phyloP scores from a whole-genome alignment of 1,284 basidiomycete genomes.

The Stereum hirsutum region DNA sequence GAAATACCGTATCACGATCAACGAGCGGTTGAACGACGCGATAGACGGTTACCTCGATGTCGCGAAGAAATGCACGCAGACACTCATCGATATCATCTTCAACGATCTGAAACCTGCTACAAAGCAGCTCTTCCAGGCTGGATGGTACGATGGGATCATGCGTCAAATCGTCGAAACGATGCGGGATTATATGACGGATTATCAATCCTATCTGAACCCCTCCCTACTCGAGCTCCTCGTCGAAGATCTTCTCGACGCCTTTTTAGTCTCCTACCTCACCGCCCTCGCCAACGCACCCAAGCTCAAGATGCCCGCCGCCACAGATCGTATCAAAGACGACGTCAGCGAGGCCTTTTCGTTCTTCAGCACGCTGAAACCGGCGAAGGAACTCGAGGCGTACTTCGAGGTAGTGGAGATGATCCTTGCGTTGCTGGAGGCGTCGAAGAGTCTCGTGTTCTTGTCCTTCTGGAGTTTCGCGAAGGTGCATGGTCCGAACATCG shows the following conservation, averaged over 20 bases:
- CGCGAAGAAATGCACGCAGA: slow-evolving; percentile 93
- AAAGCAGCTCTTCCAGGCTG: slow-evolving; percentile 75
- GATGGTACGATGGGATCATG: slow-evolving; percentile 87
- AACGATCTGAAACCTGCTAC: slow-evolving; percentile 89
- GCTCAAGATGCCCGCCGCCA: slow-evolving; percentile 79
- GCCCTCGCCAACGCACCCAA: slow-evolving; percentile 82
- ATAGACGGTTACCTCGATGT: slow-evolving; percentile 99
- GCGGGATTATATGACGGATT: slow-evolving; percentile 92
- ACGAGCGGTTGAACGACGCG: slow-evolving; percentile 86
- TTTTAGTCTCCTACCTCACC: slow-evolving; percentile 88
- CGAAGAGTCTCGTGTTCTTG: slow-evolving; percentile 88
- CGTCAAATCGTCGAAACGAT: slow-evolving; percentile 90
- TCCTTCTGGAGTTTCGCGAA: slow-evolving; percentile 97
- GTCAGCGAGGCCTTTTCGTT: slow-evolving; percentile 72
- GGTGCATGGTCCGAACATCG: slow-evolving; percentile 86
- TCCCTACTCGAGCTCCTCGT: slow-evolving; percentile 88
- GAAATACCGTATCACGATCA: slow-evolving; percentile 83
- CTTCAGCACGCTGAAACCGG: slow-evolving; percentile 74
- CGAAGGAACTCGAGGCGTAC: slow-evolving; percentile 73
- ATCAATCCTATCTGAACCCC: slow-evolving; percentile 84
- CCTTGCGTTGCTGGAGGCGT: slow-evolving; percentile 80
- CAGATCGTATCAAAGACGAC: slow-evolving; percentile 78
- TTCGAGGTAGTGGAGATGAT: slow-evolving; percentile 89
- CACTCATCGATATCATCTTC: slow-evolving; percentile 91
- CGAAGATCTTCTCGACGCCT: slow-evolving; percentile 89